Evolutionary conservation across 306 rosid genomes (phyloP), one percentile per base, ranked within the genome.

Genomic region (Betula pendula): DNA sequence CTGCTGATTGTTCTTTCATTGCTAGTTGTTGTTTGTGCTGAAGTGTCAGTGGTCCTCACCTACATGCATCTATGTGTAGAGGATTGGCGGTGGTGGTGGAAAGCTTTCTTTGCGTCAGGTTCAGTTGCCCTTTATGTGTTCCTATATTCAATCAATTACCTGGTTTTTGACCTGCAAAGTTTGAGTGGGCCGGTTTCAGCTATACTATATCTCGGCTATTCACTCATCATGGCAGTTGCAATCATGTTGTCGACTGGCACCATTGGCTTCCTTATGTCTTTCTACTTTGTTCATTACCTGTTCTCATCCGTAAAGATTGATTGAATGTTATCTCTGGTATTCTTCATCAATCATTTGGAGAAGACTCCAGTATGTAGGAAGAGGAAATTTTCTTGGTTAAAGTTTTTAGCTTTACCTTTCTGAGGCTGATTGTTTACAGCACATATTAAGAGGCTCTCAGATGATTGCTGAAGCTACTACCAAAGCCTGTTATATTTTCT

Each of bases 81-180:
- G 87, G 98, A 94, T 80, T 94, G 98, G 97, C 87, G 85, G 49
- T 94, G 98, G 98, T 94, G 98, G 98, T 94, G 98, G 98, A 94
- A 94, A 85, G 92, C 98, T 72, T 94, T 94, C 89, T 94, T 83
- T 56, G 98, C 98, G 38, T 92, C 98, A 1, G 98, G 98, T 66
- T 91, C 98, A 19, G 98, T 94, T 63, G 80, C 97, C 51, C 86
- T 94, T 47, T 94, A 94, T 47, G 96, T 94, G 82, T 94, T 94
- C 84, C 73, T 94, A 79, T 94, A 94, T 87, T 91, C 98, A 81
- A 90, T 94, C 82, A 92, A 94, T 83, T 94, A 94, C 94, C 68
- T 94, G 89, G 91, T 94, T 71, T 94, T 94, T 56, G 97, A 94
- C 81, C 89, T 94, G 82, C 96, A 89, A 87, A 94, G 98, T 86